Percentiles rank a stretch among this genome's conserved stretches.
Conservation (phyloP, 2,329 filamentous ascomycete species). For the Epichloe typhina region DNA sequence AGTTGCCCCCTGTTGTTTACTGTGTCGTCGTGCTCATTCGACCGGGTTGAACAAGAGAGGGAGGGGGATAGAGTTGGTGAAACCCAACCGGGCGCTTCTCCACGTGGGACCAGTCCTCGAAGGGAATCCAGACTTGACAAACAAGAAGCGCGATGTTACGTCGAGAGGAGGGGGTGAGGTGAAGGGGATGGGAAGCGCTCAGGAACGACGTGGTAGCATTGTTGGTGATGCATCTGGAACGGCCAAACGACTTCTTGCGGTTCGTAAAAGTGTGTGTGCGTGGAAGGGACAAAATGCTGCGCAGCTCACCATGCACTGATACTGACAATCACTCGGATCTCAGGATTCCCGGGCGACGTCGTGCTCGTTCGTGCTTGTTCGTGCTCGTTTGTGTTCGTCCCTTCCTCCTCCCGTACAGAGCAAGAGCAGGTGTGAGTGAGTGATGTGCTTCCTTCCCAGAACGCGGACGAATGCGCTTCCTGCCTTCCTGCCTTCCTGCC, state of each 20-base stretch:
- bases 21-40: constrained; percentile 1
- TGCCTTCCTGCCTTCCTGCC: no score
- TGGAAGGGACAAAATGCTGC: neutral
- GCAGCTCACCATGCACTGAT: neutral
- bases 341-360: no score
- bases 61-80: constrained; percentile 1
- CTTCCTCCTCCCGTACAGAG: no score
- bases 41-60: neutral
- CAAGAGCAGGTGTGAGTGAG: no score
- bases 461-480: neutral
- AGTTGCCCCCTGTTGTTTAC: neutral
- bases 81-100: constrained; percentile 5
- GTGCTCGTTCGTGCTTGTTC: no score
- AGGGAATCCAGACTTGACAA: neutral
- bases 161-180: neutral
- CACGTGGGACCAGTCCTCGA: constrained; percentile 3
- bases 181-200: neutral
- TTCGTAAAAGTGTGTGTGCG: neutral
- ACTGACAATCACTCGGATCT: no score
- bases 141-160: neutral
- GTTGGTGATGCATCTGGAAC: no score
- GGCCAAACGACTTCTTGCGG: neutral
- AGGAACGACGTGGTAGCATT: neutral
- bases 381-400: no score
- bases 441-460: no score